A percentile compares a stretch with the other conserved stretches of the same genome.
These are phyloP conservation scores for Murraya koenigii DNA, from an alignment of 345 rosid species.

Conservation along the genomic window DNA sequence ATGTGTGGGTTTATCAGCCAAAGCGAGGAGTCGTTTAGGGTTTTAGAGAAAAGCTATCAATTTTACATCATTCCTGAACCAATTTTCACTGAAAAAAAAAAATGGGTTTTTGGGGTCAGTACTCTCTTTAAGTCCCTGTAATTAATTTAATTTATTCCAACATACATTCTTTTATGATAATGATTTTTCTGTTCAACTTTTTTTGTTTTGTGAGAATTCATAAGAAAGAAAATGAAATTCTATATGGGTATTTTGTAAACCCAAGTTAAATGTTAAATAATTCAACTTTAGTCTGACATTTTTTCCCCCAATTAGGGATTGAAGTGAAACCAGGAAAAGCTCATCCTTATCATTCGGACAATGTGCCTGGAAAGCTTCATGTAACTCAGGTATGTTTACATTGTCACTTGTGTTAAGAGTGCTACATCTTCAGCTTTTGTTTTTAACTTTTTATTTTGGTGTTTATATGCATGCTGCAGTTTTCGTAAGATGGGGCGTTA, in stretches of 20 bases:
- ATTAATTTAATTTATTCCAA: not conserved
- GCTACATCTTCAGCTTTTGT: too few species aligned
- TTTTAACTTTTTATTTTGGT: not conserved
- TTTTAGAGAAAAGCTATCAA: conserved; percentile 26
- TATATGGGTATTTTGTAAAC: not conserved
- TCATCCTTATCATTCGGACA: conserved; percentile 53
- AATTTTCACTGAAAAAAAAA: conserved; percentile 13
- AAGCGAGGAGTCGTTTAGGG: conserved; percentile 31
- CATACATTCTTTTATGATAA: not conserved
- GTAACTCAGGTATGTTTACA: conserved; percentile 64
- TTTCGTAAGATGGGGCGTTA: not conserved
- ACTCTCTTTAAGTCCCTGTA: not conserved
- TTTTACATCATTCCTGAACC: not conserved
- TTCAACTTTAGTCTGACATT: not conserved
- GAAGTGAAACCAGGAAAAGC: conserved; percentile 90
- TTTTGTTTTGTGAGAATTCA: not conserved
- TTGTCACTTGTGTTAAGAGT: not conserved
- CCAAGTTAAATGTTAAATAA: not conserved
- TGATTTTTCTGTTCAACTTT: not conserved
- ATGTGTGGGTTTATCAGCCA: conserved; percentile 10
- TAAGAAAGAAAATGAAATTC: not conserved
- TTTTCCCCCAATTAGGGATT: conserved; percentile 37
- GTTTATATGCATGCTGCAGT: not conserved
- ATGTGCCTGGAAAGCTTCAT: conserved; percentile 63
- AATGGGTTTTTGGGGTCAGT: conserved; percentile 75